Conservation (phyloP, 2,329 filamentous ascomycete genomes). For the Alternaria atra region DNA sequence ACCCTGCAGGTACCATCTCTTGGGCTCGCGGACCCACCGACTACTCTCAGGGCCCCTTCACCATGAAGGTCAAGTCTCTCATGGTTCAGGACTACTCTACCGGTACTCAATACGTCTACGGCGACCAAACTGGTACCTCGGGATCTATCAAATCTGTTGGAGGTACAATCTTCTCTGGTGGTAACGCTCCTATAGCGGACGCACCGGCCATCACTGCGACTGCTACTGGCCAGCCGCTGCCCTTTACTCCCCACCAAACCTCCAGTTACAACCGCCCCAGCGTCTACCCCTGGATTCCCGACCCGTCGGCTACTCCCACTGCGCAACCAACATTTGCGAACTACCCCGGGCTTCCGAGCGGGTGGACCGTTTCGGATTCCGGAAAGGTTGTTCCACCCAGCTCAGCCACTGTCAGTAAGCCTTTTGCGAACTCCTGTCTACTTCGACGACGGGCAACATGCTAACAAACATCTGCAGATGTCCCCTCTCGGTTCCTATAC, state of each 20-base stretch:
- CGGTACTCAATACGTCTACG: slow-evolving; percentile 83
- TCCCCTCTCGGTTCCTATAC: slow-evolving; percentile 63
- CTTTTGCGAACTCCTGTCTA: slow-evolving; percentile 27
- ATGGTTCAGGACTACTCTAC: slow-evolving; percentile 91
- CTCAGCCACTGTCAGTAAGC: slow-evolving; percentile 73
- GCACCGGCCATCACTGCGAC: slow-evolving; percentile 71
- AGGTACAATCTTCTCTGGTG: slow-evolving; percentile 74
- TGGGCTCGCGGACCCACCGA: slow-evolving; percentile 91
- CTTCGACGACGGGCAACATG: slow-evolving; percentile 4
- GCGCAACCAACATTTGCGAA: slow-evolving; percentile 56
- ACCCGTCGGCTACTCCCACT: slow-evolving; percentile 62
- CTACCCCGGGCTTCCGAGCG: slow-evolving; percentile 72
- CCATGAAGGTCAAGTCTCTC: slow-evolving; percentile 82
- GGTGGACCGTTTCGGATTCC: slow-evolving; percentile 80
- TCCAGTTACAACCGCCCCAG: slow-evolving; percentile 56
- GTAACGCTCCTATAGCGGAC: slow-evolving; percentile 61
- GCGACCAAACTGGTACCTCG: slow-evolving; percentile 80
- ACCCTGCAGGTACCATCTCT: slow-evolving; percentile 80
- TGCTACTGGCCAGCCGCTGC: slow-evolving; percentile 70
- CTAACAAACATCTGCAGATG: slow-evolving; percentile 52
- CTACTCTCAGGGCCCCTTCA: slow-evolving; percentile 83
- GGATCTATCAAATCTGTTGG: slow-evolving; percentile 82
- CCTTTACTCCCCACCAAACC: slow-evolving; percentile 70
- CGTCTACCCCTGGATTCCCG: slow-evolving; percentile 69
- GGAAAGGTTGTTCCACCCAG: slow-evolving; percentile 81